Evolutionary conservation across 2,329 filamentous ascomycete species (phyloP), one percentile per base, ranked within the genome.

Genomic region (Xylaria sp.): DNA sequence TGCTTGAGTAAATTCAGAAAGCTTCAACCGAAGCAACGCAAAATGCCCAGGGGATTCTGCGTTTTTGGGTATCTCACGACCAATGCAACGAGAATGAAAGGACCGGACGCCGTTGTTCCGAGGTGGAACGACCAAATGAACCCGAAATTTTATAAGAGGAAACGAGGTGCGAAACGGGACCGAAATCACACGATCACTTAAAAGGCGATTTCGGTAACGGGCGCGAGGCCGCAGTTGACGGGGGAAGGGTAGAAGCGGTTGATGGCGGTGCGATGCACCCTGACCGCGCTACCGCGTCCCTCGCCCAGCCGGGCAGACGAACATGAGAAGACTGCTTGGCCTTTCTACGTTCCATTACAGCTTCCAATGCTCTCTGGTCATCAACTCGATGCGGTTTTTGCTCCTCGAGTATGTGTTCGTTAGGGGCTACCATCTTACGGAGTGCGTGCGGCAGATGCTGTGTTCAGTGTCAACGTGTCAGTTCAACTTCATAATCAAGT

Each of bases 241-340:
- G 44, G 20, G 51, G 41, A 11, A 43, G 39, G 7, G 54, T 24
- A 16, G 61, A 48, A 2, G 59, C 50, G 20, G 39, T 44, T 9
- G 62, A 52, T 9, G 61, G 59, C n/a, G 54, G 43, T 16, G 59
- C 37, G 21, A 59, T 58, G 18, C 59, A 59, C 20, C 57, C 57
- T 38, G 56, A 56, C 51, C 60, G 57, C 19, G 56, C 47, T 21
- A 68, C 56, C 19, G 66, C 58, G 29, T 63, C 45, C 19, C 40
- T 58, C 44, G 67, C 68, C 67, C 68, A 69, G 22, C n/a, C 38
- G 16, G 66, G 66, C 18, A 69, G 62, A 42, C 60, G 60, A 45
- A 60, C 11, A 11, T 52, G 54, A 18, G 60, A 56, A 19, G 51
- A 57, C 8, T 57, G 46, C 18, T 58, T 64, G 8, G 61, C 48